Evolutionary conservation across 148 eudicot genomes (phyloP), one percentile per base, ranked within the genome.

Genomic region (Rhododendron vialii): DNA sequence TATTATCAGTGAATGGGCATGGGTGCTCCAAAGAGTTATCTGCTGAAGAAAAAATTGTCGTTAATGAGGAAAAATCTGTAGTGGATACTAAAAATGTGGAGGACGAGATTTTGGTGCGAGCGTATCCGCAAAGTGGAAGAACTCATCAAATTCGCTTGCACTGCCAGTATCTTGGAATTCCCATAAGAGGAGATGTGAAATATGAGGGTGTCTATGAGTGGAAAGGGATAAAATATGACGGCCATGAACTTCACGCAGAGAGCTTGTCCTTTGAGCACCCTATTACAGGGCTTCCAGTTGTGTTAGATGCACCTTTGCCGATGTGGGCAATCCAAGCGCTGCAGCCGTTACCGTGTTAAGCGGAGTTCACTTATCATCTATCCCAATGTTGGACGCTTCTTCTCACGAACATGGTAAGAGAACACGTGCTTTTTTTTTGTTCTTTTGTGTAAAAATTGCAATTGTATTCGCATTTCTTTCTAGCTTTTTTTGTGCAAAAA

Each of bases 141-240:
- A 96, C 98, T 12, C 99, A 96, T 89, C 99, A 96, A 88, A 96
- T 96, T 67, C 98, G 99, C 33, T 91, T 96, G 90, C 99, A 96
- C 78, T 96, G 99, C 89, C 99, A 95, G 83, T 93, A 93, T 89
- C 96, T 96, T 87, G 98, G 98, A 67, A 90, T 96, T 80, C 91
- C 99, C 35, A 89, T 96, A 51, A 91, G 92, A 88, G 99, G 99
- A 79, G 99, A 96, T 86, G 99, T 96, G 75, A 96, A 95, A 85
- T 96, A 96, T 87, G 94, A 93, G 65, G 99, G 99, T 79, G 96
- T 93, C 41, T 82, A 86, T 88, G 96, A 95, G 85, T 96, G 98
- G 98, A 91, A 94, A 82, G 99, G 94, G 33, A 88, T 86, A 85
- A 65, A 15, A 30, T 93, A 93, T 86, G 95, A 91, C 3, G 93